Conservation (phyloP, 306 rosid species). For the Echinosophora koreensis region DNA sequence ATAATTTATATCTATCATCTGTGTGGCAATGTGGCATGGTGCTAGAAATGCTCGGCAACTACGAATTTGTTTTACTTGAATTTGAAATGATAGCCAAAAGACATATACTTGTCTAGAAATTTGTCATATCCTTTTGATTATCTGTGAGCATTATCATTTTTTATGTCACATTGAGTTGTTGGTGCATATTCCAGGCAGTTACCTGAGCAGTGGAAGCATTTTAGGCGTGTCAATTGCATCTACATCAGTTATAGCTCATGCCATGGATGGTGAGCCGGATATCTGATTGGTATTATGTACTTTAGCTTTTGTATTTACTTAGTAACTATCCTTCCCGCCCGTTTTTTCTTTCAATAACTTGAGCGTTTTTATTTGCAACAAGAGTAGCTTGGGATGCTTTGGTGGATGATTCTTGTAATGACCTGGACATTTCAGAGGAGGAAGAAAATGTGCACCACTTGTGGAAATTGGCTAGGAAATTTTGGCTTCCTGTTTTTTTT, state of each 20-base stretch:
- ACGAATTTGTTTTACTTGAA: neutral
- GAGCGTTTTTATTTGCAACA: slow-evolving; percentile 35
- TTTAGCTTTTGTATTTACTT: slow-evolving; percentile 32
- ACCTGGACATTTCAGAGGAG: slow-evolving; percentile 49
- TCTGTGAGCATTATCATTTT: slow-evolving; percentile 8
- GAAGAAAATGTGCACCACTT: slow-evolving; percentile 49
- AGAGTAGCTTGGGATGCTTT: slow-evolving; percentile 60
- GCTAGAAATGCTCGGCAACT: slow-evolving; percentile 3
- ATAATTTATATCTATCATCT: neutral
- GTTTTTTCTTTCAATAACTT: slow-evolving; percentile 27
- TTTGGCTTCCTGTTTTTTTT: slow-evolving; percentile 73
- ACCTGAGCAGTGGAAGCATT: slow-evolving; percentile 52
- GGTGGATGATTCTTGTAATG: slow-evolving; percentile 46
- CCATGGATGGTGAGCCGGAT: slow-evolving; percentile 74
- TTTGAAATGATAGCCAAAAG: slow-evolving; percentile 38
- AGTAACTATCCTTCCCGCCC: neutral
- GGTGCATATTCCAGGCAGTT: slow-evolving; percentile 57
- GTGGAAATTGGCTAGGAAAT: slow-evolving; percentile 61
- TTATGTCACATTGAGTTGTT: slow-evolving; percentile 30
- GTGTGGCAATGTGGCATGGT: neutral
- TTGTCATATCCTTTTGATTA: slow-evolving; percentile 14
- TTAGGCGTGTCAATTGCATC: slow-evolving; percentile 60
- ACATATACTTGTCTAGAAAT: neutral
- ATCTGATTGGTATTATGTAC: slow-evolving; percentile 45
- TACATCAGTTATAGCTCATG: slow-evolving; percentile 60